These are phyloP conservation scores for Penicillium longicatenatum DNA, from an alignment of 495 filamentous ascomycete genomes.

Conservation along the genomic window DNA sequence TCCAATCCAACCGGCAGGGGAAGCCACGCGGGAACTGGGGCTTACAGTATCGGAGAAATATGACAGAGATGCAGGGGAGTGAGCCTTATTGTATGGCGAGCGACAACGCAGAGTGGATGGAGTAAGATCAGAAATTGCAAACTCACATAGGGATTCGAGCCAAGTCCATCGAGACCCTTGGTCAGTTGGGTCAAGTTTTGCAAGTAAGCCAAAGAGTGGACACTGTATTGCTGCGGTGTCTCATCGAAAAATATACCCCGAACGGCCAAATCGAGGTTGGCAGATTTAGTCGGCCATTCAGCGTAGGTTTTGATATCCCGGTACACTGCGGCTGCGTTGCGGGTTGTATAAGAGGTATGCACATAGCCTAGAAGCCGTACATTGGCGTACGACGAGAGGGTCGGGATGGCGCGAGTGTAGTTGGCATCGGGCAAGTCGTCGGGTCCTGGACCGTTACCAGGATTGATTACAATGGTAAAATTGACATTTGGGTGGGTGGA, in stretches of 20 bases:
- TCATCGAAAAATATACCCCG: slow-evolving; percentile 53
- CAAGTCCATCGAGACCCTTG: slow-evolving; percentile 36
- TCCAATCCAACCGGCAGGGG: background rate
- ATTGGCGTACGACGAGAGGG: slow-evolving; percentile 46
- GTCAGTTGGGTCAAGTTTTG: slow-evolving; percentile 38
- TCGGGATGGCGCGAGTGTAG: slow-evolving; percentile 51
- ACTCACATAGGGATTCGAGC: slow-evolving; percentile 44
- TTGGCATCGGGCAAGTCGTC: slow-evolving; percentile 48
- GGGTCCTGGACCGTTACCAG: slow-evolving; percentile 54
- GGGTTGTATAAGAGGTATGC: slow-evolving; percentile 49
- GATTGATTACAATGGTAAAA: slow-evolving; percentile 59
- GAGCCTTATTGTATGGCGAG: background rate
- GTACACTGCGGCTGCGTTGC: slow-evolving; percentile 40
- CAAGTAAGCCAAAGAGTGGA: slow-evolving; percentile 36
- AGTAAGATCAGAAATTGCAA: slow-evolving; percentile 2
- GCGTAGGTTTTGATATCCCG: slow-evolving; percentile 52
- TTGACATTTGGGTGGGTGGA: slow-evolving; percentile 43
- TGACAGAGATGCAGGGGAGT: slow-evolving; percentile 9
- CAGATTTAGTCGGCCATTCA: slow-evolving; percentile 44
- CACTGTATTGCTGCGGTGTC: slow-evolving; percentile 46
- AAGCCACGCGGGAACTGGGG: background rate
- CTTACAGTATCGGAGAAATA: background rate
- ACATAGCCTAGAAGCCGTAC: slow-evolving; percentile 58
- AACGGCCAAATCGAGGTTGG: slow-evolving; percentile 38
- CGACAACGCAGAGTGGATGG: slow-evolving; percentile 5